Conservation (phyloP, 129 eudicot genomes). For the Dittrichia graveolens region DNA sequence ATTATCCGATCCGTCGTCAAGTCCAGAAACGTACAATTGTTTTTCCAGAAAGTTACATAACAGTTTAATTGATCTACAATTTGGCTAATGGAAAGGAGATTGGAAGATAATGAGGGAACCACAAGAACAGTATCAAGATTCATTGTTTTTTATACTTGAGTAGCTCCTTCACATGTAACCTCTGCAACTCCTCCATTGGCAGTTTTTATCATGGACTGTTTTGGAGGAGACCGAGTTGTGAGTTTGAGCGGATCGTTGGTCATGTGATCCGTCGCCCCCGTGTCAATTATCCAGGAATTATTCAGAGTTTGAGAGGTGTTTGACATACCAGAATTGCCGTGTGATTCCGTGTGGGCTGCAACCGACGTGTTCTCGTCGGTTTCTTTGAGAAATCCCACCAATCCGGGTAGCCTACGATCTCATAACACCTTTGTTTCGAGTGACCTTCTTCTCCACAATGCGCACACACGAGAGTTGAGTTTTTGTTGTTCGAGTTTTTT, state of each 20-base stretch:
- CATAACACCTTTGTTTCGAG: constrained; percentile 21
- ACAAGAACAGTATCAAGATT: constrained; percentile 22
- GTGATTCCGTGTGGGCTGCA: constrained; percentile 7
- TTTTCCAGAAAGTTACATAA: constrained; percentile 12
- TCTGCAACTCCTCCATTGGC: constrained; percentile 17
- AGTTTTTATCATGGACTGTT: background rate
- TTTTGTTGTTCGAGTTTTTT: constrained; percentile 10
- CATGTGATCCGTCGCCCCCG: constrained; percentile 24
- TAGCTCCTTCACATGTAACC: constrained; percentile 16
- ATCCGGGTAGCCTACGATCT: constrained; percentile 13
- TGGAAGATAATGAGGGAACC: constrained; percentile 15
- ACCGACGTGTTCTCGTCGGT: constrained; percentile 10
- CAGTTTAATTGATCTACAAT: constrained; percentile 17
- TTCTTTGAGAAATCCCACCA: constrained; percentile 25
- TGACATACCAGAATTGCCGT: constrained; percentile 5
- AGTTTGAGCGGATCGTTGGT: constrained; percentile 14
- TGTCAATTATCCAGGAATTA: constrained; percentile 21
- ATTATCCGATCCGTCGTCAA: constrained; percentile 23
- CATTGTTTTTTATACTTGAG: constrained; percentile 3
- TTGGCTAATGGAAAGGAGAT: constrained; percentile 21
- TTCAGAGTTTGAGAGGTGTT: background rate
- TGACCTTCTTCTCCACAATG: constrained; percentile 24
- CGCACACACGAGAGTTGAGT: background rate
- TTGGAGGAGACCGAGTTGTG: constrained; percentile 6
- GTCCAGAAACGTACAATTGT: constrained; percentile 13